These are phyloP conservation scores for Volvox carteri DNA, from an alignment of 163 green algal species.

Conservation along the genomic window DNA sequence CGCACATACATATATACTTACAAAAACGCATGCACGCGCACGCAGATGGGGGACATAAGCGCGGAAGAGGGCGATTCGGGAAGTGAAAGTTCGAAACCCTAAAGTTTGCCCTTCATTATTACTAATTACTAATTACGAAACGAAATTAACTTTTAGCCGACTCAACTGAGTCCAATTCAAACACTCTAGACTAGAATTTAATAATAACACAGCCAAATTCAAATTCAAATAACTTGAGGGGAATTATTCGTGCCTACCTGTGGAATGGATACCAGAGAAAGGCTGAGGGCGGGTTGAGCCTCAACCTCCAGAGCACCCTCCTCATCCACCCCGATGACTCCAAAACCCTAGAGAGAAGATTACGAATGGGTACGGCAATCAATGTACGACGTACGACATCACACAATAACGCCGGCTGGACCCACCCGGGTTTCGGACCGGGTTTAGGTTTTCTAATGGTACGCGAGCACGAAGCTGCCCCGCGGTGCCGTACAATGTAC, in stretches of 20 bases:
- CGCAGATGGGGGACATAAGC: background rate
- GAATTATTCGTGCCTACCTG: conserved; percentile 15
- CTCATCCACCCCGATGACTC: conserved; percentile 33
- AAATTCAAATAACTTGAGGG: too few species aligned
- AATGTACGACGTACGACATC: background rate
- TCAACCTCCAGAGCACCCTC: conserved; percentile 39
- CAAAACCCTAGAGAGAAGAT: conserved; percentile 25
- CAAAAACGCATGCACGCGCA: background rate
- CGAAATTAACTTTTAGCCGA: too few species aligned
- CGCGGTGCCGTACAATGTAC: too few species aligned
- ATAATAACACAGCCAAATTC: too few species aligned
- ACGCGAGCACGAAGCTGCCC: too few species aligned
- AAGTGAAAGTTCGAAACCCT: too few species aligned
- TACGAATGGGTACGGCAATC: background rate
- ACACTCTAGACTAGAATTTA: too few species aligned
- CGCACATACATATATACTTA: background rate
- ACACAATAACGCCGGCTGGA: background rate
- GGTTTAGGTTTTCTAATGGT: too few species aligned
- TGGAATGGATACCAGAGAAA: conserved; percentile 13
- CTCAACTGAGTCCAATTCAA: too few species aligned
- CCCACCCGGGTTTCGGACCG: too few species aligned
- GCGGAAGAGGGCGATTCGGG: background rate
- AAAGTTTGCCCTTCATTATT: too few species aligned
- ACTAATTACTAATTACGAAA: too few species aligned
- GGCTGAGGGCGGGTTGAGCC: background rate